Evolutionary conservation across 2,329 filamentous ascomycete species (phyloP).

Genomic region (Pseudocercospora eumusae): DNA sequence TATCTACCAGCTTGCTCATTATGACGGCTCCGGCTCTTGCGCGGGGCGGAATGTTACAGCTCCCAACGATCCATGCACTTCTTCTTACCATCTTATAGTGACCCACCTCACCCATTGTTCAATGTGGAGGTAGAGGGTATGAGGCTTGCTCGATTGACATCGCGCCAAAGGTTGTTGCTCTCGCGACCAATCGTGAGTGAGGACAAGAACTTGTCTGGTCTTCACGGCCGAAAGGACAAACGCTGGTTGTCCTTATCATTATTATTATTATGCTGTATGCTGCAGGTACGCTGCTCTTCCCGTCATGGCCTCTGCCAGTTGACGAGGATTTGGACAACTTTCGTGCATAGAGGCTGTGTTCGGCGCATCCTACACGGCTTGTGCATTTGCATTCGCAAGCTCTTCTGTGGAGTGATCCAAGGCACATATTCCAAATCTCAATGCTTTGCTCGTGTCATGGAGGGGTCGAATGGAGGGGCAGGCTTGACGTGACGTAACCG

Average conservation of each 20-base stretch:
- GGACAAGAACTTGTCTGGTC: background rate
- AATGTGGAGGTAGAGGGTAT: background rate
- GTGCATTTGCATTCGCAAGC: background rate
- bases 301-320: background rate
- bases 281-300: conserved; percentile 4
- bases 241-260: background rate
- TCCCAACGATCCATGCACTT: background rate
- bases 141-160: background rate
- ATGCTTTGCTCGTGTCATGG: background rate
- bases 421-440: conserved; percentile 1
- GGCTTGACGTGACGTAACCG: conserved; percentile 2
- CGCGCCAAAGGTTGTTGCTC: background rate
- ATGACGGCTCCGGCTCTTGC: background rate
- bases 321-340: background rate
- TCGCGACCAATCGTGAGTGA: background rate
- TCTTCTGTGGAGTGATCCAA: background rate
- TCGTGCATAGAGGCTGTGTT: background rate
- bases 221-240: background rate
- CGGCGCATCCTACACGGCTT: background rate
- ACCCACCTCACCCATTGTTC: background rate
- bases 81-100: background rate
- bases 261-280: too few relatives aligned
- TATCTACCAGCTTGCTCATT: conserved; percentile 12
- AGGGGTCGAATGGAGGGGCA: conserved; percentile 5
- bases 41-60: background rate